These are phyloP conservation scores for Fusarium graminum DNA, from an alignment of 2,329 filamentous ascomycete species.

Conservation along the genomic window DNA sequence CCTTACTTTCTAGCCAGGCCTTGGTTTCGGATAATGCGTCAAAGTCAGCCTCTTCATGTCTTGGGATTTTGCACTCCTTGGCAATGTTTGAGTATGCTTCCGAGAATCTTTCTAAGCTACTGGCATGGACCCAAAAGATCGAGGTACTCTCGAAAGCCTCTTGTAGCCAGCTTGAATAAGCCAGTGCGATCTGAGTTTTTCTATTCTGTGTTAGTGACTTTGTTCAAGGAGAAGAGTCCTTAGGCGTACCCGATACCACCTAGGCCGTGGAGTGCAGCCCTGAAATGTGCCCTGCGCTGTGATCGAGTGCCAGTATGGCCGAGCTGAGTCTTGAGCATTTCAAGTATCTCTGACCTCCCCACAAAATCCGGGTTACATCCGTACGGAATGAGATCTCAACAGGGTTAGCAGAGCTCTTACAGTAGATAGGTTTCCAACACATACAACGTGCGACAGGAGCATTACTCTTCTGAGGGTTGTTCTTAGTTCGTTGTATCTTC, in stretches of 20 bases:
- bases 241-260: conserved; percentile 39
- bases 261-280: conserved; percentile 25
- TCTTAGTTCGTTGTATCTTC: not conserved
- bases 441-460: not conserved
- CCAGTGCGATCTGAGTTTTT: conserved; percentile 38
- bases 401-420: not conserved
- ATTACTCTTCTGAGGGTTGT: not conserved
- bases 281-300: not conserved
- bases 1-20: conserved; percentile 49
- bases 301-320: not conserved
- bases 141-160: conserved; percentile 26
- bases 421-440: not conserved
- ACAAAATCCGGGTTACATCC: conserved; percentile 30
- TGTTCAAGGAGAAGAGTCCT: accelerated
- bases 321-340: conserved; percentile 10
- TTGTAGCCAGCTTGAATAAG: conserved; percentile 34
- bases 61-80: conserved; percentile 45
- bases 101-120: conserved; percentile 49
- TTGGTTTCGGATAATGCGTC: conserved; percentile 48
- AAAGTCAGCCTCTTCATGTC: conserved; percentile 41
- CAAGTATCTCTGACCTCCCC: conserved; percentile 17
- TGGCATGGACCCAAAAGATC: conserved; percentile 55
- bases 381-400: conserved; percentile 29
- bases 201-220: not conserved
- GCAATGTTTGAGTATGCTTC: conserved; percentile 53